Evolutionary conservation across 208 protist genomes (phyloP), one percentile per base, ranked within the genome.

Genomic region (Leishmania martiniquensis): DNA sequence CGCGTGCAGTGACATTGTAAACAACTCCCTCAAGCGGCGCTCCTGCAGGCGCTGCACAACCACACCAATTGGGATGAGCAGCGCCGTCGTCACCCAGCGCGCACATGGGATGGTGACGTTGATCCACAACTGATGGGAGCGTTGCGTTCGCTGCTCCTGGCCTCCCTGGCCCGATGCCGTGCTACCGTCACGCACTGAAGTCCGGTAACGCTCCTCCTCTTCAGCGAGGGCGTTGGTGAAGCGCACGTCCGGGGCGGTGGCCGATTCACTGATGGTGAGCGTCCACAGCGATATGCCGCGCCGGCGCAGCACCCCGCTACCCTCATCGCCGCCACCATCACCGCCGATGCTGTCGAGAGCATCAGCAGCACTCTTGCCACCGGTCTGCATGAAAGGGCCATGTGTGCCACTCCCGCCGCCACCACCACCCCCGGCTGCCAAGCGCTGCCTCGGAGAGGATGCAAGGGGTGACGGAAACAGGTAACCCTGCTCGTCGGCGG

Each of bases 11-110:
- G 80, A 79, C 12, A 66, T 9, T 0, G 69, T 47, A 20, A 92
- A 80, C 4, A 97, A 68, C 7, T 88, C 76, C 15, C 32, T 49
- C 72, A 95, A 82, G 1, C 91, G 85, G 10, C 85, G 87, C 70
- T 89, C 77, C 47, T 96, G 90, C 57, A 95, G 74, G 13, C 84
- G 90, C 77, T 94, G 91, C 34, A 93, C 90, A 15, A 89, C 86
- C 42, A 90, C 81, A 13, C 76, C 89, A 42, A 96, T 89, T 5
- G 91, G 93, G 57, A 96, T 86, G 25, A 96, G 83, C 32, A 96
- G 74, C 52, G 90, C 91, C 73, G 87, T 91, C 42, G 88, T 89
- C 17, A 97, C 77, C 93, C 93, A 97, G 15, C 91, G 80, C 32
- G 91, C 90, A 37, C 87, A 91, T 17, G 93, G 93, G 6, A 94